phyloP scores from a whole-genome alignment of 2,329 filamentous ascomycete species.

The Colletotrichum magnum region DNA sequence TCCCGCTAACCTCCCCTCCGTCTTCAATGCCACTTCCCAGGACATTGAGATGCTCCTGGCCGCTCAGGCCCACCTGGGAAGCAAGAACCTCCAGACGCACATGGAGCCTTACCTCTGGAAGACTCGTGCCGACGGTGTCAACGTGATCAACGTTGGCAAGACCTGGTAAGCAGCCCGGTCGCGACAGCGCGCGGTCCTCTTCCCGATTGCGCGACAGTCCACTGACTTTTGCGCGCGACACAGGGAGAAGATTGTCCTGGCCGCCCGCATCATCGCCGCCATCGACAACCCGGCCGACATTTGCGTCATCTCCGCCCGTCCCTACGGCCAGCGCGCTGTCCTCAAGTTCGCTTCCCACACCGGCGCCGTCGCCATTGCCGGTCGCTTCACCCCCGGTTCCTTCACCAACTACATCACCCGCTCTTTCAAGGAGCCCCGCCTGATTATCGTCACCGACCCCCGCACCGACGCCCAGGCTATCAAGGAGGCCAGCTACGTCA shows the following conservation, averaged over 20 bases:
- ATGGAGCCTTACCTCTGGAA: constrained; percentile 99
- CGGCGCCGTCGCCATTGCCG: constrained; percentile 96
- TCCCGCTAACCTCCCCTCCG: constrained; percentile 91
- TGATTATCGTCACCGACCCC: constrained; percentile 99
- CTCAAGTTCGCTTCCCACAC: constrained; percentile 99
- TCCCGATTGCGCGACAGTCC: constrained; percentile 4
- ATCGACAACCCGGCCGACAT: constrained; percentile 99
- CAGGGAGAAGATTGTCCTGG: constrained; percentile 99
- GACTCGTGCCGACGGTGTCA: constrained; percentile 98
- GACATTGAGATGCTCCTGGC: constrained; percentile 99
- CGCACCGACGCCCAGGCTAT: constrained; percentile 99
- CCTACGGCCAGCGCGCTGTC: constrained; percentile 99
- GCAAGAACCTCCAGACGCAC: constrained; percentile 99
- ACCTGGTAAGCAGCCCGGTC: constrained; percentile 85
- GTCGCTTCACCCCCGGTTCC: constrained; percentile 99
- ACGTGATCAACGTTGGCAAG: constrained; percentile 99
- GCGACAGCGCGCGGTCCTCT: not conserved
- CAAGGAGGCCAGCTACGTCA: constrained; percentile 99
- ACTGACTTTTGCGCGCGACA: constrained; percentile 37
- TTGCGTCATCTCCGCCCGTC: constrained; percentile 99
- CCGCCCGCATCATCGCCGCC: constrained; percentile 97
- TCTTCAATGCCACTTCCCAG: constrained; percentile 97
- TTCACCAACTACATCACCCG: constrained; percentile 99
- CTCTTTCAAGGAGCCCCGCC: constrained; percentile 99
- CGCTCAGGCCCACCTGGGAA: constrained; percentile 95